These are phyloP conservation scores for Trypanosomatidae sp. DNA, from an alignment of 208 protist genomes.

Conservation along the genomic window DNA sequence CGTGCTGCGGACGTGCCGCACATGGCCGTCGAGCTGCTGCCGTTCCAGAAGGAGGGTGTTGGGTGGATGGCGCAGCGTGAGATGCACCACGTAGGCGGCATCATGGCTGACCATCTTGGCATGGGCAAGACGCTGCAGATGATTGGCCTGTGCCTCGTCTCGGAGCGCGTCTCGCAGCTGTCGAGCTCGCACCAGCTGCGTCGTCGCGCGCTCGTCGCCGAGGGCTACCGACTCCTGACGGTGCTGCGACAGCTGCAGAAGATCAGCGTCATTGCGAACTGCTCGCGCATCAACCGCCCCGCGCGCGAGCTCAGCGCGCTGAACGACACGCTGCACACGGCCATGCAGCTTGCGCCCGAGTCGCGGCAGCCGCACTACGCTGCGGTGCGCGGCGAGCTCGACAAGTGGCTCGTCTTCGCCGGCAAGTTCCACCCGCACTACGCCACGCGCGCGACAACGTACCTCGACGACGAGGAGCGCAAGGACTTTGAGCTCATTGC, in stretches of 20 bases:
- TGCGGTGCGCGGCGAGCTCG: conserved; percentile 31
- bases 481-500: conserved; percentile 61
- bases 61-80: conserved; percentile 84
- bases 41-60: conserved; percentile 86
- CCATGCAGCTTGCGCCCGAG: conserved; percentile 4
- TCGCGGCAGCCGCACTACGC: conserved; percentile 7
- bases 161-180: conserved; percentile 32
- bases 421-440: conserved; percentile 76
- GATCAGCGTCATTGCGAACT: conserved; percentile 73
- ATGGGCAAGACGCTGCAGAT: conserved; percentile 90
- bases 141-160: conserved; percentile 78
- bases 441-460: conserved; percentile 42
- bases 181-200: conserved; percentile 11
- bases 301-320: conserved; percentile 35
- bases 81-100: conserved; percentile 58
- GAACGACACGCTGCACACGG: conserved; percentile 18
- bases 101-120: conserved; percentile 86
- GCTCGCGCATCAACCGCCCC: conserved; percentile 70
- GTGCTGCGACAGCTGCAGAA: conserved; percentile 71
- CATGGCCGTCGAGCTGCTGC: conserved; percentile 45
- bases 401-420: conserved; percentile 79
- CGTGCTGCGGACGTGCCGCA: conserved; percentile 47
- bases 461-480: conserved; percentile 69
- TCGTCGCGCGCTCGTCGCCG: conserved; percentile 14
- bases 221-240: conserved; percentile 52